Base-by-base conservation (phyloP, 139 green algal species). In the Tetradesmus lagerheimii region DNA sequence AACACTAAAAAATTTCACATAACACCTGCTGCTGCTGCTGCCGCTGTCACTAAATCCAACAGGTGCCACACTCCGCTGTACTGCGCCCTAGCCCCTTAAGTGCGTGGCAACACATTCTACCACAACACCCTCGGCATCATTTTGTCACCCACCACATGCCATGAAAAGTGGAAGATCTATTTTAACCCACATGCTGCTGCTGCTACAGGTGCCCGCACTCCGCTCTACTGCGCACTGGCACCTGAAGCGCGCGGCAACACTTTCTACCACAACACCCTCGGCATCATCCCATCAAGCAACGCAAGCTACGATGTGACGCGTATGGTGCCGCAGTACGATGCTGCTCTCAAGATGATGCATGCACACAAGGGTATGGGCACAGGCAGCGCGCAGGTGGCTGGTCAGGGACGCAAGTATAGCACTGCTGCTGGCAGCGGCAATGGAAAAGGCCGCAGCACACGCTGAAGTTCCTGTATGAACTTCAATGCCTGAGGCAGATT, bases 211-310 rank as follows among this genome's bases (percentile, higher is more conserved):
- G 83, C 83, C 27, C 83, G 38, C 27, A 80, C 62, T 2, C 83
- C 83, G 0, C 83, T 88, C 34, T 88, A 88, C 38, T 64, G 38
- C 80, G 83, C 83, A 4, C 41, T 83, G 9, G 57, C 85, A n/a
- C 85, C 85, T 38, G 71, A 89, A n/a, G 85, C 37, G 29, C 66
- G 45, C 8, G 85, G 85, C 34, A 45, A 76, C 31, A 89, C 85
- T 43, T 89, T 84, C 47, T 89, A 89, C 41, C 85, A 89, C 71
- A 89, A 89, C 71, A 64, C 80, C 0, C 71, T 89, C 12, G 85
- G 85, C 45, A 83, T 89, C 23, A 89, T 83, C 31, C 45, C 67
- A 34, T 76, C 39, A 75, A 75, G 37, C 4, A 50, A 4, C 29
- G 85, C 85, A 14, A 89, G 85, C 43, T 89, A 89, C 35, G 85